phyloP scores from a whole-genome alignment of 306 rosid species.

The Pyrus bretschneideri region DNA sequence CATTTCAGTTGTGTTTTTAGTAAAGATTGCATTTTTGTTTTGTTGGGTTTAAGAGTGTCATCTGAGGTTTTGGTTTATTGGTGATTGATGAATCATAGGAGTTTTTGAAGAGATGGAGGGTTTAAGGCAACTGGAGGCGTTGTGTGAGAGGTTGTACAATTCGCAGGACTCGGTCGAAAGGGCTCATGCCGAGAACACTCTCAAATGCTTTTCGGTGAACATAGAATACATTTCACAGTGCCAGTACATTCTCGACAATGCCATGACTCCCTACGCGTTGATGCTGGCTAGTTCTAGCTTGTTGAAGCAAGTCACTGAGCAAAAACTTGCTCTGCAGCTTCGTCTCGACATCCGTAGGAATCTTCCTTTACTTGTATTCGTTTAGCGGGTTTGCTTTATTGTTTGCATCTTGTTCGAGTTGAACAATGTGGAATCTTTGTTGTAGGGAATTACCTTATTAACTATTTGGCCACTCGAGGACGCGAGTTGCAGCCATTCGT shows the following conservation, averaged over 20 bases:
- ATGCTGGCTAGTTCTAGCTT: slow-evolving; percentile 60
- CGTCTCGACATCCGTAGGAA: slow-evolving; percentile 48
- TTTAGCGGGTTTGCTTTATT: background rate
- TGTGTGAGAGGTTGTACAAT: slow-evolving; percentile 57
- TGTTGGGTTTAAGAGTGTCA: background rate
- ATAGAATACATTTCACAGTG: slow-evolving; percentile 59
- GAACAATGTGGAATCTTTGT: background rate
- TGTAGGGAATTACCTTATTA: slow-evolving; percentile 52
- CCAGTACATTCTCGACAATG: slow-evolving; percentile 58
- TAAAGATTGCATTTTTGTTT: background rate
- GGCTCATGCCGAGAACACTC: slow-evolving; percentile 55
- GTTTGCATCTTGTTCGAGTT: background rate
- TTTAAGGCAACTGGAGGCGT: slow-evolving; percentile 51
- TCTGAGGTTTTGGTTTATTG: background rate
- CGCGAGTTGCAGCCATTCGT: slow-evolving; percentile 54
- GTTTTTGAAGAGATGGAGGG: slow-evolving; percentile 36
- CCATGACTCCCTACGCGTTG: slow-evolving; percentile 50
- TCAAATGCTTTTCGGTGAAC: slow-evolving; percentile 56
- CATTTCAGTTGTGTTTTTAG: background rate
- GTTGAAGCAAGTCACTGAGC: slow-evolving; percentile 64
- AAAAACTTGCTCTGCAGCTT: slow-evolving; percentile 53
- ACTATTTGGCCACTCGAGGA: slow-evolving; percentile 54
- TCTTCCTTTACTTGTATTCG: background rate
- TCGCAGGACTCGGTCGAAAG: slow-evolving; percentile 59
- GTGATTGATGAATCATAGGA: background rate